Percentiles rank a stretch among this genome's conserved stretches.
phyloP scores from a whole-genome alignment of 2,329 filamentous ascomycete genomes.

The Samsoniella hepiali region DNA sequence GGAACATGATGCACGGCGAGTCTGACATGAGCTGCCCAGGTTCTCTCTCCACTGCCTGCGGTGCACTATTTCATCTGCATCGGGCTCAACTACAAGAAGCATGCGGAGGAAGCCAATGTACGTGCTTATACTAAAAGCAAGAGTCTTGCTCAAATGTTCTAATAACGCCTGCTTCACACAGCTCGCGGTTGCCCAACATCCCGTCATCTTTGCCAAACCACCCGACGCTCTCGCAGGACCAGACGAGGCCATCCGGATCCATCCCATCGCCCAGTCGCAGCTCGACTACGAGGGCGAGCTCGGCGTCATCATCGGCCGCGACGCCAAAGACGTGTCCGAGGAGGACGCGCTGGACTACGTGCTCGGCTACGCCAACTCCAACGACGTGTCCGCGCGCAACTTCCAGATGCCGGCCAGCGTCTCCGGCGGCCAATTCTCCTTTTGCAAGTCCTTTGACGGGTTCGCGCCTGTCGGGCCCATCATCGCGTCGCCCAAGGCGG shows the following conservation, averaged over 20 bases:
- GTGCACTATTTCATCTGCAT: conserved; percentile 25
- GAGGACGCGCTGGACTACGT: conserved; percentile 48
- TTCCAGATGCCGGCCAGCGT: conserved; percentile 42
- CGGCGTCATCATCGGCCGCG: conserved; percentile 46
- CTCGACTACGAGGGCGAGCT: conserved; percentile 39
- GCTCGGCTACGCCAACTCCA: conserved; percentile 55
- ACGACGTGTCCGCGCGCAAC: conserved; percentile 50
- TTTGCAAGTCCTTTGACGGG: conserved; percentile 50
- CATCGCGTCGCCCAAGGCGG: conserved; percentile 22
- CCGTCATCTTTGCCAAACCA: conserved; percentile 25
- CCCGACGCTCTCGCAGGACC: conserved; percentile 22
- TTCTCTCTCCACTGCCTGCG: conserved; percentile 1
- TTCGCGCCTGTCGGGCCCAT: conserved; percentile 51
- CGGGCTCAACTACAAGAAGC: conserved; percentile 27
- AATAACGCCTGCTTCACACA: neutral
- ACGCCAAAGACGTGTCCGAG: conserved; percentile 46
- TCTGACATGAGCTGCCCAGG: neutral
- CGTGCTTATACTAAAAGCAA: neutral
- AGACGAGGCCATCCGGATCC: conserved; percentile 28
- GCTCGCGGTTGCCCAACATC: conserved; percentile 5
- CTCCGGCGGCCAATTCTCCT: conserved; percentile 42
- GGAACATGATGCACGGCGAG: no score
- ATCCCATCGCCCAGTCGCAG: conserved; percentile 40
- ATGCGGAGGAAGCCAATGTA: conserved; percentile 27
- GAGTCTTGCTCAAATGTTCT: neutral